A percentile compares a stretch with the other conserved stretches of the same genome.
These are phyloP conservation scores for Ogataea nakhonphanomensis DNA, from an alignment of 805 yeast genomes.

Conservation along the genomic window DNA sequence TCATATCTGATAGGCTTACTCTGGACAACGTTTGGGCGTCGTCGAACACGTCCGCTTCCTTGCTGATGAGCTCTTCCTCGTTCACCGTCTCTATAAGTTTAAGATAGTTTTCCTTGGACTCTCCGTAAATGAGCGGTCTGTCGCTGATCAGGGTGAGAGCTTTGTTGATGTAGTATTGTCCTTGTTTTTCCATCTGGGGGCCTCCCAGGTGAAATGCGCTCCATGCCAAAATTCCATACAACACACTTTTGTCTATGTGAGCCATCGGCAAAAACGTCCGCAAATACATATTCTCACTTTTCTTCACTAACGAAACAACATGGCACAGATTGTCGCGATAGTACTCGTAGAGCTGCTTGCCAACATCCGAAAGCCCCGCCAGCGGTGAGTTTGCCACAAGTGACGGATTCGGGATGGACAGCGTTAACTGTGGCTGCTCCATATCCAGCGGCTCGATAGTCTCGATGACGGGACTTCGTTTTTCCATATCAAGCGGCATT, in stretches of 20 bases:
- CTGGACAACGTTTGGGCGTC: constrained; percentile 8
- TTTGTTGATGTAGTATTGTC: constrained; percentile 43
- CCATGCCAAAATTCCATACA: constrained; percentile 54
- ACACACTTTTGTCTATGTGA: constrained; percentile 46
- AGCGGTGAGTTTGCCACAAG: constrained; percentile 26
- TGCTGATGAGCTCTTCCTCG: constrained; percentile 25
- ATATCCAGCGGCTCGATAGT: constrained; percentile 1
- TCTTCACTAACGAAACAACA: constrained; percentile 47
- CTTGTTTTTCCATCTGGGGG: constrained; percentile 42
- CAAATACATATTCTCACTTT: constrained; percentile 47
- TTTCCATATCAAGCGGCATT: neutral
- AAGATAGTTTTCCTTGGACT: constrained; percentile 15
- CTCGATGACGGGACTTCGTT: neutral
- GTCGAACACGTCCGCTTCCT: constrained; percentile 10
- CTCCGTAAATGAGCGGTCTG: constrained; percentile 28
- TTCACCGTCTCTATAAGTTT: constrained; percentile 27
- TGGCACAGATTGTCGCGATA: constrained; percentile 43
- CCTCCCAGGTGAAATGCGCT: constrained; percentile 51
- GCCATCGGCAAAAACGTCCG: constrained; percentile 55
- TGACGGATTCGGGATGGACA: constrained; percentile 31
- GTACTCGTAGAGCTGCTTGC: constrained; percentile 43
- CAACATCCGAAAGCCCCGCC: constrained; percentile 32
- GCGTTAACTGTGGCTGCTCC: constrained; percentile 3
- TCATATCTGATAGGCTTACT: constrained; percentile 31
- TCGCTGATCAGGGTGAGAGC: constrained; percentile 43